phyloP scores from a whole-genome alignment of 805 yeast genomes.

The Yamadazyma olivae region DNA sequence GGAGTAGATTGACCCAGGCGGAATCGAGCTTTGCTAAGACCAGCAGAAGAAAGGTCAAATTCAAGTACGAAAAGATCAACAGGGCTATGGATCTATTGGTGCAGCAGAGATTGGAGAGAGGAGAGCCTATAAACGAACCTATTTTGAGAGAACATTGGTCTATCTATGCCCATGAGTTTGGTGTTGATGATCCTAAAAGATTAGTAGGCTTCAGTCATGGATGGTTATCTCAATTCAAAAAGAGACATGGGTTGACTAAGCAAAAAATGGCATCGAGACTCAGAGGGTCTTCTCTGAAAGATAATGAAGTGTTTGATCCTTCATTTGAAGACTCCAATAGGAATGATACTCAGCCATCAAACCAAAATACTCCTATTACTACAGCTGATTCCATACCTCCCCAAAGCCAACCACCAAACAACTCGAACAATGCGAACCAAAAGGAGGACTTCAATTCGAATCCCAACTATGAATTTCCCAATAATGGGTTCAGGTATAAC shows the following conservation, averaged over 20 bases:
- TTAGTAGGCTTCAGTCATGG: slow-evolving; percentile 56
- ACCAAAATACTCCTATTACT: slow-evolving; percentile 2
- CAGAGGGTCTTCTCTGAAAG: not conserved
- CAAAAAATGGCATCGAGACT: slow-evolving; percentile 20
- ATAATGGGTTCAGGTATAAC: slow-evolving; percentile 7
- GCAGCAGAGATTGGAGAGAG: slow-evolving; percentile 37
- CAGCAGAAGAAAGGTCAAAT: slow-evolving; percentile 46
- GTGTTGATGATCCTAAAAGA: slow-evolving; percentile 60
- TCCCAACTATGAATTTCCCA: slow-evolving; percentile 4
- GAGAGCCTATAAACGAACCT: slow-evolving; percentile 53
- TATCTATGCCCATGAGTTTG: slow-evolving; percentile 50
- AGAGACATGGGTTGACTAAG: slow-evolving; percentile 48
- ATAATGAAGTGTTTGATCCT: slow-evolving; percentile 16
- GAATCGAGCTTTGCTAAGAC: slow-evolving; percentile 27
- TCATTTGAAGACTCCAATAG: slow-evolving; percentile 7
- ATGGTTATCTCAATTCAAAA: slow-evolving; percentile 60
- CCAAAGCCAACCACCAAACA: not conserved
- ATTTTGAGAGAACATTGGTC: slow-evolving; percentile 56
- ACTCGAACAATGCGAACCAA: slow-evolving; percentile 13
- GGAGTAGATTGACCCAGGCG: slow-evolving; percentile 41
- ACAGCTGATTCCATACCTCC: not conserved
- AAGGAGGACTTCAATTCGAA: slow-evolving; percentile 1
- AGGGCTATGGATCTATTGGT: slow-evolving; percentile 57
- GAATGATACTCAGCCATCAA: not conserved
- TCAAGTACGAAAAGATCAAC: slow-evolving; percentile 57